phyloP scores from a whole-genome alignment of 2,329 filamentous ascomycete genomes.

The Bisporella sp. region DNA sequence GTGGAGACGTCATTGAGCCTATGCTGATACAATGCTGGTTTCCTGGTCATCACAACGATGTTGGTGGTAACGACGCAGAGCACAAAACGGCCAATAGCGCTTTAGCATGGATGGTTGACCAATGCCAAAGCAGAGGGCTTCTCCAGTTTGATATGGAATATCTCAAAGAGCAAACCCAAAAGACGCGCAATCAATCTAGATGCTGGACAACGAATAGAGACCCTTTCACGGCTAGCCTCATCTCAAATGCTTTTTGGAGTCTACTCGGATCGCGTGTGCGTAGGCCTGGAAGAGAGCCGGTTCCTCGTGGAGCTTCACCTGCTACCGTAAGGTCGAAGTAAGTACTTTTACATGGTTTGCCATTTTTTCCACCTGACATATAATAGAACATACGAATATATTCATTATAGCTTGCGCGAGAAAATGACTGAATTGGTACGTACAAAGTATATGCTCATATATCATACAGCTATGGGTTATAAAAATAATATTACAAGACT shows the following conservation, averaged over 20 bases:
- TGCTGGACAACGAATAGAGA: not conserved
- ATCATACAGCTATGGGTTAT: no score
- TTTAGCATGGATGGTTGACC: not conserved
- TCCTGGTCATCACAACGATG: conserved; percentile 4
- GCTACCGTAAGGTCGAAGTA: not conserved
- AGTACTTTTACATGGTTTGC: no score
- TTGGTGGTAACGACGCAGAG: not conserved
- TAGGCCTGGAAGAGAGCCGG: not conserved
- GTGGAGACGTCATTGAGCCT: conserved; percentile 13
- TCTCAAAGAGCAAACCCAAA: not conserved
- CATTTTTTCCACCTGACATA: no score
- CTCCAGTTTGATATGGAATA: not conserved
- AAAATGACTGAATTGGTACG: no score
- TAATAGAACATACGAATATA: no score
- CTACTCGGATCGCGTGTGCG: not conserved
- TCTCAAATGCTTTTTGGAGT: not conserved
- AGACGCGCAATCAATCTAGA: not conserved
- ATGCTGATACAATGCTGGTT: conserved; percentile 9
- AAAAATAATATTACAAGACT: no score
- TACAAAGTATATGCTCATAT: no score
- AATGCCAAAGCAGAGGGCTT: not conserved
- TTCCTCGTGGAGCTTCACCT: not conserved
- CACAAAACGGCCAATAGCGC: not conserved
- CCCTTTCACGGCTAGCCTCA: not conserved
- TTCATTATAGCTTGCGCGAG: no score